Conservation (phyloP, 2,329 filamentous ascomycete genomes). For the Fusarium sambucinum region DNA sequence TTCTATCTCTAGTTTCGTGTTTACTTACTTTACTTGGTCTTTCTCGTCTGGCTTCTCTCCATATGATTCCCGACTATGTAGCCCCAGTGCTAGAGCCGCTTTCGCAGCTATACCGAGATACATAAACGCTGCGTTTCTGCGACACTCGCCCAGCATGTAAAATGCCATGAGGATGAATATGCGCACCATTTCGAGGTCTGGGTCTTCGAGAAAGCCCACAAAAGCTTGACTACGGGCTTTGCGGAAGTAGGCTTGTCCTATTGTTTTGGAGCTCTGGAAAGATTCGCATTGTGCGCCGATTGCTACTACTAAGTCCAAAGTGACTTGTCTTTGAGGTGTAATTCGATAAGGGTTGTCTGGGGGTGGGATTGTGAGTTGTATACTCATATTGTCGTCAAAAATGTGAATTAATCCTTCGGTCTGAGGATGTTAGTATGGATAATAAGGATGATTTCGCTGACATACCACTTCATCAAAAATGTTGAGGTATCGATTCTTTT, state of each 20-base stretch:
- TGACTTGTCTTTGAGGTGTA: conserved; percentile 22
- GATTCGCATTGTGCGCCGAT: conserved; percentile 48
- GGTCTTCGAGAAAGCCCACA: conserved; percentile 44
- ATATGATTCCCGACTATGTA: conserved; percentile 57
- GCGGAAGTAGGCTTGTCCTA: conserved; percentile 58
- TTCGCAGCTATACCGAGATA: conserved; percentile 70
- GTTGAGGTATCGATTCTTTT: conserved; percentile 25
- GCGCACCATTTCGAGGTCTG: conserved; percentile 45
- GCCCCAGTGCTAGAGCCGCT: conserved; percentile 67
- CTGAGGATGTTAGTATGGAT: conserved; percentile 20
- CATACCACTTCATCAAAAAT: conserved; percentile 41
- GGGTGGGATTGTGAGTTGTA: no score
- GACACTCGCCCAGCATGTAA: conserved; percentile 73
- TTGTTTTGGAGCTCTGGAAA: conserved; percentile 13
- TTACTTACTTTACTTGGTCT: conserved; percentile 39
- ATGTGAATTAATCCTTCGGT: conserved; percentile 53
- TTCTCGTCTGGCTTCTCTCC: conserved; percentile 18
- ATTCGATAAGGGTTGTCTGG: background rate
- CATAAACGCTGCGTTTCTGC: conserved; percentile 75
- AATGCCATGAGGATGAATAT: conserved; percentile 71
- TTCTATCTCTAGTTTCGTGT: background rate
- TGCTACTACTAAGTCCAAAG: conserved; percentile 40
- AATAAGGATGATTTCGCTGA: fast-evolving
- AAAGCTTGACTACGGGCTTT: conserved; percentile 52
- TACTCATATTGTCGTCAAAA: conserved; percentile 33